Conservation (phyloP, 345 rosid species). For the Eucalyptus microcorys region DNA sequence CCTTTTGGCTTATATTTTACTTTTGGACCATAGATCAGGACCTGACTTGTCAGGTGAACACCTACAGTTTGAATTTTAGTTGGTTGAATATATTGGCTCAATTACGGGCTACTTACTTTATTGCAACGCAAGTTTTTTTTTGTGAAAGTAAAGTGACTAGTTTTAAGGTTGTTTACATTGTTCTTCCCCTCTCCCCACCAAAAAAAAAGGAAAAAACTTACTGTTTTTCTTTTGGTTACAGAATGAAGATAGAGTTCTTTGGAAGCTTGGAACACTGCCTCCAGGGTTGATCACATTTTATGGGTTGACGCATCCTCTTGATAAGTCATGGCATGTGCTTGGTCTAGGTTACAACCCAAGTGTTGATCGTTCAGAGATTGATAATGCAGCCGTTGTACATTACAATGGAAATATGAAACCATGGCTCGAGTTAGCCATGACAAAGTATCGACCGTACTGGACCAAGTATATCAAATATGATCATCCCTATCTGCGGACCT, state of each 20-base stretch:
- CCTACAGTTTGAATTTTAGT: background rate
- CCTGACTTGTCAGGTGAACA: background rate
- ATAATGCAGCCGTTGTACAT: constrained; percentile 86
- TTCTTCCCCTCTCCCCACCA: background rate
- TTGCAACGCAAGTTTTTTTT: background rate
- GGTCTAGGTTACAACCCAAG: constrained; percentile 98
- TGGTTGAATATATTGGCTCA: background rate
- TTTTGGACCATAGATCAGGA: background rate
- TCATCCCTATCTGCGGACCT: constrained; percentile 73
- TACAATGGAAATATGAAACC: constrained; percentile 99
- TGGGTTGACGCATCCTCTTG: constrained; percentile 69
- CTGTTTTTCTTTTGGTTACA: constrained; percentile 3
- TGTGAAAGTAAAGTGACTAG: background rate
- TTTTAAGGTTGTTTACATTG: background rate
- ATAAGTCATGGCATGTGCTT: constrained; percentile 96
- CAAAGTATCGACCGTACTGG: constrained; percentile 88
- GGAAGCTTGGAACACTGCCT: constrained; percentile 99
- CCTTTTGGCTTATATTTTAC: background rate
- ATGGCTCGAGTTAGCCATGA: constrained; percentile 96
- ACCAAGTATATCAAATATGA: constrained; percentile 80
- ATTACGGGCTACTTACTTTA: background rate
- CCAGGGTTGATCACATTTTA: constrained; percentile 96
- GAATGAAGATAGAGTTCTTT: constrained; percentile 88
- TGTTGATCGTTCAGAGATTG: constrained; percentile 63
- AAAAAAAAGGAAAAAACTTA: background rate